Evolutionary conservation across 2,329 filamentous ascomycete species (phyloP).

Genomic region (Verticillium nonalfalfae): DNA sequence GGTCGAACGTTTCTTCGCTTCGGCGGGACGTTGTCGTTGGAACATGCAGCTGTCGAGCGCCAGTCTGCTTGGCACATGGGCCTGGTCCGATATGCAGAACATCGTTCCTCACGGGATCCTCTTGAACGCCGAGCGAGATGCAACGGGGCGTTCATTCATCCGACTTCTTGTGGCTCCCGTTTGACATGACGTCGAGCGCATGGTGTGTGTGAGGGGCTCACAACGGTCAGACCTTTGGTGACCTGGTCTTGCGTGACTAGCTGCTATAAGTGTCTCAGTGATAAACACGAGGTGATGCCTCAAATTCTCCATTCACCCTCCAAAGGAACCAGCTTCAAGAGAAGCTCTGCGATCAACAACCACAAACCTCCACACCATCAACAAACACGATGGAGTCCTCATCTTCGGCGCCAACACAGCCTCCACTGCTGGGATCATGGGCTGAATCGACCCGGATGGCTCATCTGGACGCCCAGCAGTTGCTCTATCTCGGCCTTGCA

Average conservation of each 20-base stretch:
- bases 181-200: not conserved
- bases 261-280: too few relatives aligned
- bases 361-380: not conserved
- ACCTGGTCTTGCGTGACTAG: not conserved
- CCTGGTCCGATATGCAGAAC: not conserved
- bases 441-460: not conserved
- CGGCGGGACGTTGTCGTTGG: not conserved
- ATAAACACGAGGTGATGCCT: not conserved
- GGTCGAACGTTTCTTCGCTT: not conserved
- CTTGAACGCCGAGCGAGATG: not conserved
- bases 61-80: not conserved
- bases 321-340: too few relatives aligned
- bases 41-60: not conserved
- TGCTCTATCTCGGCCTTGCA: not conserved
- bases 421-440: not conserved
- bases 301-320: not conserved
- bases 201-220: not conserved
- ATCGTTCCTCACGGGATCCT: not conserved
- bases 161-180: not conserved
- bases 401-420: not conserved
- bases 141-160: not conserved
- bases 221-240: not conserved
- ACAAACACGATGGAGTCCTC: not conserved
- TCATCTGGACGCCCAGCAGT: not conserved
- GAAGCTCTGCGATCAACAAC: not conserved